Percentiles rank a stretch among this genome's conserved stretches.
Evolutionary conservation across 2,329 filamentous ascomycete species (phyloP).

Genomic region (Mollisia scopiformis): DNA sequence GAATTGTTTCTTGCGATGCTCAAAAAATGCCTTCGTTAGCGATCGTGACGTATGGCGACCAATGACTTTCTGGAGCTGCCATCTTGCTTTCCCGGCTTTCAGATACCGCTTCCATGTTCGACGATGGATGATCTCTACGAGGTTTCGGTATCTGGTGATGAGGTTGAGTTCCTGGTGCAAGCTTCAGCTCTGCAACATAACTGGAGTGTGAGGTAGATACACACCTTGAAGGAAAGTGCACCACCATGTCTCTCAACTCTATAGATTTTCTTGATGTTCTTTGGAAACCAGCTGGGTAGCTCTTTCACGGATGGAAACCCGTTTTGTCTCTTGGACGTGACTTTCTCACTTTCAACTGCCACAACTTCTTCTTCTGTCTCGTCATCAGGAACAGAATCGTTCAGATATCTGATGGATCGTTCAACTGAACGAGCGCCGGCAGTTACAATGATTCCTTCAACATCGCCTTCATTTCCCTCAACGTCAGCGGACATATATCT

Average conservation of each 20-base stretch:
- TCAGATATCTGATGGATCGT: no score
- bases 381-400: no score
- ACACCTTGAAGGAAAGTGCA: constrained; percentile 17
- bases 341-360: not conserved
- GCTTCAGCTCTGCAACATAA: not conserved
- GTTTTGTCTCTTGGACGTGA: not conserved
- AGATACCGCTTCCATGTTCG: constrained; percentile 19
- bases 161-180: constrained; percentile 15
- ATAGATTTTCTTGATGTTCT: constrained; percentile 21
- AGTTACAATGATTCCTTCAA: no score
- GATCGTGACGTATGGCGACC: constrained; percentile 8
- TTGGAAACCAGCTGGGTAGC: constrained; percentile 18
- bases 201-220: not conserved
- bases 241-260: constrained; percentile 18
- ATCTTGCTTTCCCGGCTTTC: constrained; percentile 14
- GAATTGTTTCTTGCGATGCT: constrained; percentile 14
- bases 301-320: constrained; percentile 14
- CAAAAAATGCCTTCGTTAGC: constrained; percentile 10
- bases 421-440: no score
- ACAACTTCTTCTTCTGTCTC: no score
- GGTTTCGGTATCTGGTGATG: constrained; percentile 17
- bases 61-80: constrained; percentile 14
- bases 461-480: no score
- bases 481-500: no score
- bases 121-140: constrained; percentile 13